phyloP scores from a whole-genome alignment of 768 basidiomycete genomes.

The Lactarius sp. region DNA sequence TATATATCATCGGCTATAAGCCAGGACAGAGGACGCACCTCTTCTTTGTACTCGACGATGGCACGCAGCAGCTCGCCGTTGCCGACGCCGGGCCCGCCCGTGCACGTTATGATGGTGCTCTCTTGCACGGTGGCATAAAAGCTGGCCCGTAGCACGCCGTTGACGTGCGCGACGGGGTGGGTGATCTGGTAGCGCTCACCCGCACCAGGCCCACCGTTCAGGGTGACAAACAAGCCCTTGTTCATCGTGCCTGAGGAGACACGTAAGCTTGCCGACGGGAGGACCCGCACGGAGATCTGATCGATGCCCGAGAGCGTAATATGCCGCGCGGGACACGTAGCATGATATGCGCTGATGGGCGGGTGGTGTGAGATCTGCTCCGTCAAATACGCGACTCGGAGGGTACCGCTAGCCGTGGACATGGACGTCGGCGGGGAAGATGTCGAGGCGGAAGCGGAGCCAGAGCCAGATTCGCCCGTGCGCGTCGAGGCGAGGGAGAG shows the following conservation, averaged over 20 bases:
- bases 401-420: conserved; percentile 26
- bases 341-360: conserved; percentile 84
- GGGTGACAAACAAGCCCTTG: conserved; percentile 79
- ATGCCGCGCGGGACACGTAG: conserved; percentile 65
- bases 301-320: conserved; percentile 78
- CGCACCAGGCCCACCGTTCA: conserved; percentile 67
- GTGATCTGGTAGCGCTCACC: conserved; percentile 86
- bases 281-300: conserved; percentile 90
- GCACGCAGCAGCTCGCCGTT: conserved; percentile 62
- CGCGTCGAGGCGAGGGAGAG: conserved; percentile 46
- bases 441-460: conserved; percentile 2
- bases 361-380: conserved; percentile 98
- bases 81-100: conserved; percentile 46
- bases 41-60: conserved; percentile 93
- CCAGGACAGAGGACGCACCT: conserved; percentile 47
- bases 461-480: conserved; percentile 28
- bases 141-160: conserved; percentile 85
- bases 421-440: conserved; percentile 31
- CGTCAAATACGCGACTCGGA: conserved; percentile 77
- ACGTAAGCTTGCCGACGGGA: conserved; percentile 72
- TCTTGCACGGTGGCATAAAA: conserved; percentile 89
- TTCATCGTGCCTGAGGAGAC: conserved; percentile 81
- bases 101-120: conserved; percentile 75
- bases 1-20: background rate
- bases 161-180: conserved; percentile 85